phyloP scores from a whole-genome alignment of 1,139 yeast genomes.

The Taiozyma sp. region DNA sequence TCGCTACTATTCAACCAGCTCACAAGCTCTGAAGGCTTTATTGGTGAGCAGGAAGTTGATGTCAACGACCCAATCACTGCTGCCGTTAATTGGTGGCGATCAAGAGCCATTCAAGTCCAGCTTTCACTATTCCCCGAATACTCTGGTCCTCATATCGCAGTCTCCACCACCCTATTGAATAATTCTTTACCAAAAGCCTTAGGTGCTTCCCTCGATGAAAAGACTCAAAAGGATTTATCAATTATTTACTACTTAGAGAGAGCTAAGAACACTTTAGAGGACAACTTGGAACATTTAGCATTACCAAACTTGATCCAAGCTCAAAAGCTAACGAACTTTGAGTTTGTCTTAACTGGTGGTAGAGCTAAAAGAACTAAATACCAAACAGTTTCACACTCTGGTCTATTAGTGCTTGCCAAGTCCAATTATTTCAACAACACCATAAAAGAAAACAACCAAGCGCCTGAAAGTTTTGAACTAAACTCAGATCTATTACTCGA shows the following conservation, averaged over 20 bases:
- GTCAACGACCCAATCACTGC: slow-evolving; percentile 31
- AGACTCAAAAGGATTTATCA: slow-evolving; percentile 33
- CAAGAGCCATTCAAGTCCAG: slow-evolving; percentile 61
- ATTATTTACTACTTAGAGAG: slow-evolving; percentile 57
- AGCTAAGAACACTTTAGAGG: slow-evolving; percentile 58
- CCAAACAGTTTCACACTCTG: slow-evolving; percentile 67
- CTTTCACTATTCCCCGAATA: slow-evolving; percentile 57
- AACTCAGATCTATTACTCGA: slow-evolving; percentile 81
- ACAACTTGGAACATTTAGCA: slow-evolving; percentile 54
- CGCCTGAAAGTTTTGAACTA: slow-evolving; percentile 55
- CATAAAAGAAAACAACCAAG: slow-evolving; percentile 16
- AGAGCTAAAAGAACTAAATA: slow-evolving; percentile 84
- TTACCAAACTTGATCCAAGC: slow-evolving; percentile 50
- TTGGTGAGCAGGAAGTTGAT: slow-evolving; percentile 24
- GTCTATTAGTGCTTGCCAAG: slow-evolving; percentile 76
- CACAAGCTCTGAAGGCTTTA: slow-evolving; percentile 12
- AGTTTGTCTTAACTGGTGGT: slow-evolving; percentile 76
- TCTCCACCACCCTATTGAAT: slow-evolving; percentile 28
- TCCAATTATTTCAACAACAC: slow-evolving; percentile 27
- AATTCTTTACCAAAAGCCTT: slow-evolving; percentile 14
- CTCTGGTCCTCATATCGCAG: slow-evolving; percentile 36
- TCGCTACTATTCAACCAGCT: slow-evolving; percentile 27
- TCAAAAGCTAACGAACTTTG: slow-evolving; percentile 52
- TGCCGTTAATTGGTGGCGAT: slow-evolving; percentile 67
- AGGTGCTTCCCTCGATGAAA: slow-evolving; percentile 15